Base-by-base conservation (phyloP, 495 filamentous ascomycete genomes). In the Pseudevernia furfuracea region DNA sequence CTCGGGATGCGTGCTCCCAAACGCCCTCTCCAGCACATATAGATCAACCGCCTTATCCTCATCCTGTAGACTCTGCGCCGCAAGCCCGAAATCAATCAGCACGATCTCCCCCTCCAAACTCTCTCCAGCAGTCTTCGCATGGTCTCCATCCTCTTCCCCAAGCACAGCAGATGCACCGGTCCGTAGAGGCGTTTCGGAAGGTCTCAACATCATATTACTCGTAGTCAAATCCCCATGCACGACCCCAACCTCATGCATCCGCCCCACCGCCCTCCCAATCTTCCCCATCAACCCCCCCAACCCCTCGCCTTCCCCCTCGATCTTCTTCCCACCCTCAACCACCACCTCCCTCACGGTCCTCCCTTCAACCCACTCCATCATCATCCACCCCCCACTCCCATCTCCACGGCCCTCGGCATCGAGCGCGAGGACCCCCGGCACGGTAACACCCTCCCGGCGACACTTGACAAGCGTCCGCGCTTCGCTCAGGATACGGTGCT, bases 161-260 rank as follows among this genome's bases (percentile, higher is more conserved):
- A 57, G 46, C 37, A 14, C 32, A 58, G 5, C 23, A 12, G 12
- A 15, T 23, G 30, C 32, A 12, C 41, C 59, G 52, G 60, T 63
- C 59, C 14, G n/a, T 46, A 59, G 21, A 34, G 57, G 7, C 62
- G 58, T 23, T 66, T 70, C 30, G 62, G n/a, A 62, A 63, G 63
- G 66, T 55, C 55, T 78, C 57, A 99, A 74, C 85, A 99, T 97
- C 75, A 99, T 78, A 77, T 98, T 98, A 76, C 92, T 97, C 63
- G 93, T 98, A 64, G 95, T 98, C 78, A 98, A 76, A 77, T 98
- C 94, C 53, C 94, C 94, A 79, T 98, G 94, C 58, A 95, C 84
- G 52, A 97, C 85, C 21, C 94, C 93, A 25, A 83, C 81, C 59
- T 78, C 81, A 78, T 98, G 94, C 76, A 98, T 77, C 49, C 72